A percentile compares a stretch with the other conserved stretches of the same genome.
phyloP scores from a whole-genome alignment of 176 grass and related monocot species.

The Panicum miliaceum region DNA sequence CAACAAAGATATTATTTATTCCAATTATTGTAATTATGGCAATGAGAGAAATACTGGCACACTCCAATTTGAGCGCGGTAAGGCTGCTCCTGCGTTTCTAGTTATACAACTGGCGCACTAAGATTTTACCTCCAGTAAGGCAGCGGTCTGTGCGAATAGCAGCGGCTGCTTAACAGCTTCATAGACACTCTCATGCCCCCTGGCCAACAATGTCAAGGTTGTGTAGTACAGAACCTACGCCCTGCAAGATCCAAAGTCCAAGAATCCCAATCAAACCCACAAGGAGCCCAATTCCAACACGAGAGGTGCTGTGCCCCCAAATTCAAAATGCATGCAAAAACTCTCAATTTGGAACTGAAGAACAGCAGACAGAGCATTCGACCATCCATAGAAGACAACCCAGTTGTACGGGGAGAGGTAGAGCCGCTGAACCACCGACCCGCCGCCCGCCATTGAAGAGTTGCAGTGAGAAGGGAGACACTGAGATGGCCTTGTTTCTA shows the following conservation, averaged over 20 bases:
- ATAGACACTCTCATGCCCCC: constrained; percentile 5
- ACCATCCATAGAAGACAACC: constrained; percentile 3
- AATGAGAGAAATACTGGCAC: too few species aligned
- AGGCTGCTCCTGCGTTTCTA: neutral
- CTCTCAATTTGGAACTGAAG: too few species aligned
- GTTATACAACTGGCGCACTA: neutral
- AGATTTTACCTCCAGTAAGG: constrained; percentile 17
- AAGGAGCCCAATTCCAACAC: neutral
- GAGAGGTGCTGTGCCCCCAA: neutral
- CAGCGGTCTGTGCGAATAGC: neutral
- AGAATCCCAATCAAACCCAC: neutral
- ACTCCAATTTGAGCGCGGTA: too few species aligned
- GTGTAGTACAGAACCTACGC: constrained; percentile 21
- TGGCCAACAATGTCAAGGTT: neutral
- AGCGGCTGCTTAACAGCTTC: constrained; percentile 14
- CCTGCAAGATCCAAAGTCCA: constrained; percentile 1
- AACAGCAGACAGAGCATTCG: too few species aligned
- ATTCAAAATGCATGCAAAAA: neutral
- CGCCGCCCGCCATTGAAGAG: constrained; percentile 10
- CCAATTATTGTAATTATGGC: too few species aligned
- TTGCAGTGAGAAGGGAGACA: neutral
- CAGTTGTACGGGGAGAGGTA: constrained; percentile 46
- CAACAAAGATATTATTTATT: too few species aligned
- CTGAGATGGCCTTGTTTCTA: constrained; percentile 5
- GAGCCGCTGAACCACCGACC: neutral